Conservation (phyloP, 164 flowering plant species). For the Piper longum region DNA sequence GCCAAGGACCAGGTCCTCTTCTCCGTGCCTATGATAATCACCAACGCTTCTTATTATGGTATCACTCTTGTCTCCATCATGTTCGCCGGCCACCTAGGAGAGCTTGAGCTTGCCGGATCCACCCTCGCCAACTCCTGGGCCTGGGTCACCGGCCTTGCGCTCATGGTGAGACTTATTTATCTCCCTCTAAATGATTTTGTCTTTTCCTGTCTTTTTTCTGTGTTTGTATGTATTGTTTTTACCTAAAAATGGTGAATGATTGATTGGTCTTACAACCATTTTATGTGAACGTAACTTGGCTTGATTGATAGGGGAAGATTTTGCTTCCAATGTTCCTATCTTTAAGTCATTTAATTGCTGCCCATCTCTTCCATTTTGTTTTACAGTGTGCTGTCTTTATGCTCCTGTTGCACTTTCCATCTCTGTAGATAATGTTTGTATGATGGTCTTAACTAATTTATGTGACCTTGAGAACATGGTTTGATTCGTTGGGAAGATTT, state of each 20-base stretch:
- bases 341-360: too few relatives aligned
- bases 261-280: neutral
- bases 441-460: too few relatives aligned
- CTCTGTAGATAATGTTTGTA: neutral
- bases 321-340: neutral
- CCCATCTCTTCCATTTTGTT: too few relatives aligned
- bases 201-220: neutral
- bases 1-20: slow-evolving; percentile 43
- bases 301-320: neutral
- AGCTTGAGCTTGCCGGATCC: slow-evolving; percentile 58
- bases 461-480: too few relatives aligned
- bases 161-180: slow-evolving; percentile 22
- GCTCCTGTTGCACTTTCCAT: too few relatives aligned
- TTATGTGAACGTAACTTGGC: too few relatives aligned
- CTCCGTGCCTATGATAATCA: slow-evolving; percentile 54
- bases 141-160: slow-evolving; percentile 63
- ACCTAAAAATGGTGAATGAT: neutral
- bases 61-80: slow-evolving; percentile 60
- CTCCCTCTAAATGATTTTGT: neutral
- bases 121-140: slow-evolving; percentile 90
- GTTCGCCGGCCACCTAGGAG: slow-evolving; percentile 71
- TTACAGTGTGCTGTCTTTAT: neutral
- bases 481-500: too few relatives aligned
- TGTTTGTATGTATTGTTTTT: neutral
- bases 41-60: slow-evolving; percentile 39